These are phyloP conservation scores for Aspergillus diversus DNA, from an alignment of 495 filamentous ascomycete species.

Conservation along the genomic window DNA sequence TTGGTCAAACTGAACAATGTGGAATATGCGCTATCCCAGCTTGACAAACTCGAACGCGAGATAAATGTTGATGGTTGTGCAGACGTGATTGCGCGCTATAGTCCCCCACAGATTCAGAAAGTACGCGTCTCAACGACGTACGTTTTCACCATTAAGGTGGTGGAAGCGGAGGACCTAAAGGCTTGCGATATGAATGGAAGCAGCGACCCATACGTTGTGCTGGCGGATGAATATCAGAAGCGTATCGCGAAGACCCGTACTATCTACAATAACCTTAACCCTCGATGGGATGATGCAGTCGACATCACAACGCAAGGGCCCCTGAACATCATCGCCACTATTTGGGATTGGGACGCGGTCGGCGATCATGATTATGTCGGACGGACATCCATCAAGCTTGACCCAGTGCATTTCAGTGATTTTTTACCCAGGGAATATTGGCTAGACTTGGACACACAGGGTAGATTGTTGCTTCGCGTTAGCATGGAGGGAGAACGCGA, in stretches of 20 bases:
- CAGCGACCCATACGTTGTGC: conserved; percentile 96
- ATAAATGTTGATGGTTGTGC: conserved; percentile 95
- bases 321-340: conserved; percentile 91
- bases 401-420: conserved; percentile 93
- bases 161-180: conserved; percentile 98
- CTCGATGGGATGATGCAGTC: conserved; percentile 95
- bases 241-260: conserved; percentile 94
- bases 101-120: conserved; percentile 59
- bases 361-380: conserved; percentile 98
- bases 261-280: conserved; percentile 88
- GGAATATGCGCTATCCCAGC: conserved; percentile 85
- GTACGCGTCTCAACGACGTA: conserved; percentile 74
- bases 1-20: conserved; percentile 98
- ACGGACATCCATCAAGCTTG: conserved; percentile 90
- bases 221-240: conserved; percentile 97
- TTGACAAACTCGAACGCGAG: conserved; percentile 86
- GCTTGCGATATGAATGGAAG: conserved; percentile 93
- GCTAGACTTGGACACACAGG: conserved; percentile 96
- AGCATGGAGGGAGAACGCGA: conserved; percentile 99
- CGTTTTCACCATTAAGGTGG: conserved; percentile 98
- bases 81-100: conserved; percentile 70
- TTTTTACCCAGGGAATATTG: conserved; percentile 95
- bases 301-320: conserved; percentile 93
- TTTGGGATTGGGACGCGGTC: conserved; percentile 98
- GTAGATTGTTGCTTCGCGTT: conserved; percentile 82